Evolutionary conservation across 805 yeast species (phyloP).

Genomic region (Starmerella etchellsii): DNA sequence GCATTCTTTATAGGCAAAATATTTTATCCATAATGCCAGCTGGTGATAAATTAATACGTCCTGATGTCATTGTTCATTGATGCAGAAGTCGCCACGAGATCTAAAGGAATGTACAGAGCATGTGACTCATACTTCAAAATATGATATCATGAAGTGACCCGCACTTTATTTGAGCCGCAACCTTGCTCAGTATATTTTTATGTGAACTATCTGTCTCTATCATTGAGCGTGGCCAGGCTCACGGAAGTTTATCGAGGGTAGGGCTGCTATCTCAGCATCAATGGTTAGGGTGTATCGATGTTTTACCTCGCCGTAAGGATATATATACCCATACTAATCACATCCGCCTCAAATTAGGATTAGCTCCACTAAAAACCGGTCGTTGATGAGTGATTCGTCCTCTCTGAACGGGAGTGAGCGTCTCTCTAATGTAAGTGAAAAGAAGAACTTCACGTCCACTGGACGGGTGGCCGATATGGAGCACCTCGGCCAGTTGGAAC

Average conservation of each 20-base stretch:
- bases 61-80: too few relatives aligned
- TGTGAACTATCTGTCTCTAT: not conserved
- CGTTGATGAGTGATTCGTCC: not conserved
- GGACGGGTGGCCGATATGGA: not conserved
- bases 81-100: too few relatives aligned
- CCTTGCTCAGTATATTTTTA: not conserved
- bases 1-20: too few relatives aligned
- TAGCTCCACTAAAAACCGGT: not conserved
- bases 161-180: too few relatives aligned
- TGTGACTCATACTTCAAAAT: too few relatives aligned
- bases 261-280: not conserved
- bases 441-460: not conserved
- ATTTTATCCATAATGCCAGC: too few relatives aligned
- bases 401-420: not conserved
- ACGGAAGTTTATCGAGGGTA: not conserved
- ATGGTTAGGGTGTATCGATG: not conserved
- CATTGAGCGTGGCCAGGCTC: not conserved
- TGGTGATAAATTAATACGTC: too few relatives aligned
- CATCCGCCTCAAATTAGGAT: too few relatives aligned
- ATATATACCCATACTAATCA: too few relatives aligned
- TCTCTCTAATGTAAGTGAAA: not conserved
- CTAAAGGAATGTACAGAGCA: too few relatives aligned
- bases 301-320: too few relatives aligned
- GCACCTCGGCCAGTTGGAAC: slow-evolving; percentile 3
- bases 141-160: too few relatives aligned